A percentile compares a stretch with the other conserved stretches of the same genome.
phyloP scores from a whole-genome alignment of 2,329 filamentous ascomycete species.

The Westerdykella ornata region DNA sequence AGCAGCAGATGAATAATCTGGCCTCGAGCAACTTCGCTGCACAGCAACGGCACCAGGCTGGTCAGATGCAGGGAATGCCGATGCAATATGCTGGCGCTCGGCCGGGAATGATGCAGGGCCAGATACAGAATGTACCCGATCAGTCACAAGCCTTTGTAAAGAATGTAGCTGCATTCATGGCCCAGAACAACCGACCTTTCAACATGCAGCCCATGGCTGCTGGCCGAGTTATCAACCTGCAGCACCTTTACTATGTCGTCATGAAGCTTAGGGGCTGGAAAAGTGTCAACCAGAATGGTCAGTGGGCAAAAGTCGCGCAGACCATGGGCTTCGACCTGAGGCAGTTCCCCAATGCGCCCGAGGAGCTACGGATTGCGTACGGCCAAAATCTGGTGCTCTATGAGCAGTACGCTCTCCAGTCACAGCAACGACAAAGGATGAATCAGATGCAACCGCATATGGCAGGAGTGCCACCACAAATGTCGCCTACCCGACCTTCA shows the following conservation, averaged over 20 bases:
- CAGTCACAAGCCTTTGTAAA: constrained; percentile 51
- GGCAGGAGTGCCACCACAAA: constrained; percentile 23
- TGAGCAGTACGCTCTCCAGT: constrained; percentile 60
- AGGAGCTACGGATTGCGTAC: constrained; percentile 65
- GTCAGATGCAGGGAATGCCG: constrained; percentile 32
- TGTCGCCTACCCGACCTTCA: constrained; percentile 32
- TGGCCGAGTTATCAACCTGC: constrained; percentile 66
- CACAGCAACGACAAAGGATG: constrained; percentile 44
- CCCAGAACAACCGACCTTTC: constrained; percentile 62
- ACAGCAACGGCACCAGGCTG: constrained; percentile 34
- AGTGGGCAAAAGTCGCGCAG: constrained; percentile 66
- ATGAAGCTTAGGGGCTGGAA: constrained; percentile 72
- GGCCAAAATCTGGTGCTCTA: constrained; percentile 70
- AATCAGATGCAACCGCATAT: constrained; percentile 23
- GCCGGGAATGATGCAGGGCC: constrained; percentile 25
- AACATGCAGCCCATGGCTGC: constrained; percentile 68
- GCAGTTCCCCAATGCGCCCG: constrained; percentile 55
- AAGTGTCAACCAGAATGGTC: constrained; percentile 60
- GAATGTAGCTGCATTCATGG: constrained; percentile 71
- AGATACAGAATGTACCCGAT: constrained; percentile 15
- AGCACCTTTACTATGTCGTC: constrained; percentile 71
- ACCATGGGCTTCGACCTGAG: constrained; percentile 39
- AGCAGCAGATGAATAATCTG: constrained; percentile 52
- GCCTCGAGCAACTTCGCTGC: constrained; percentile 37
- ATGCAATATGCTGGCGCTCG: constrained; percentile 33